Percentiles rank a stretch among this genome's conserved stretches.
Evolutionary conservation across 495 filamentous ascomycete genomes (phyloP).

Genomic region (Penicillium riverlandense): DNA sequence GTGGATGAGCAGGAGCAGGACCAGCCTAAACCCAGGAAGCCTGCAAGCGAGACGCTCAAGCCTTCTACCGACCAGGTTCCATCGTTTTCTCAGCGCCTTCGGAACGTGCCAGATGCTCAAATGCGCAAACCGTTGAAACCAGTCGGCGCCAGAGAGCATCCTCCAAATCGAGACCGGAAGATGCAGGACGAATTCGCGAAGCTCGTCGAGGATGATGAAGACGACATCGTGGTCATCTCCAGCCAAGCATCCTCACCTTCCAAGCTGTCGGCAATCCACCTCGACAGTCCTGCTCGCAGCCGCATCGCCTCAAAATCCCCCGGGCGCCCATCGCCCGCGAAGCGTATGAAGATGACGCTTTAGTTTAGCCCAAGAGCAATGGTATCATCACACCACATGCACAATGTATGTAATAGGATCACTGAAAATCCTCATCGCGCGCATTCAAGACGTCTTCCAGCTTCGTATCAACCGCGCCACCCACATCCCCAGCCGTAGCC

Average conservation of each 20-base stretch:
- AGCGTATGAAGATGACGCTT: not conserved
- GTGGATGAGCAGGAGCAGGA: not conserved
- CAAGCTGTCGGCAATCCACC: conserved; percentile 7
- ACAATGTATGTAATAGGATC: not conserved
- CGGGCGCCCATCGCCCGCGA: conserved; percentile 3
- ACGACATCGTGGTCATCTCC: not conserved
- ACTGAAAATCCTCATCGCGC: conserved; percentile 27
- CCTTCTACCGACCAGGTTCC: no score
- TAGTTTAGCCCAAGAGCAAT: not conserved
- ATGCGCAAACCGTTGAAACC: no score
- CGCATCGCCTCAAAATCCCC: conserved; percentile 1
- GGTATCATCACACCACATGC: not conserved
- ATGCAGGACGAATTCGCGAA: conserved; percentile 1
- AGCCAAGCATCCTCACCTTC: conserved; percentile 6
- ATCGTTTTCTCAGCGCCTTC: no score
- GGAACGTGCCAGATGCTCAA: not conserved
- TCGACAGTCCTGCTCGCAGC: conserved; percentile 8
- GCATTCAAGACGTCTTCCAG: conserved; percentile 46
- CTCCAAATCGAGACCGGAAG: not conserved
- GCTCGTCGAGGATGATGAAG: conserved; percentile 2
- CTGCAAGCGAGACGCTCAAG: no score
- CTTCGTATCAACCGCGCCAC: conserved; percentile 44
- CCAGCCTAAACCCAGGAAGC: not conserved
- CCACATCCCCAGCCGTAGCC: conserved; percentile 70
- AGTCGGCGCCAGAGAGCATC: no score